These are phyloP conservation scores for Mortierella sp. DNA, from an alignment of 371 early-diverging fungal species.

Conservation along the genomic window DNA sequence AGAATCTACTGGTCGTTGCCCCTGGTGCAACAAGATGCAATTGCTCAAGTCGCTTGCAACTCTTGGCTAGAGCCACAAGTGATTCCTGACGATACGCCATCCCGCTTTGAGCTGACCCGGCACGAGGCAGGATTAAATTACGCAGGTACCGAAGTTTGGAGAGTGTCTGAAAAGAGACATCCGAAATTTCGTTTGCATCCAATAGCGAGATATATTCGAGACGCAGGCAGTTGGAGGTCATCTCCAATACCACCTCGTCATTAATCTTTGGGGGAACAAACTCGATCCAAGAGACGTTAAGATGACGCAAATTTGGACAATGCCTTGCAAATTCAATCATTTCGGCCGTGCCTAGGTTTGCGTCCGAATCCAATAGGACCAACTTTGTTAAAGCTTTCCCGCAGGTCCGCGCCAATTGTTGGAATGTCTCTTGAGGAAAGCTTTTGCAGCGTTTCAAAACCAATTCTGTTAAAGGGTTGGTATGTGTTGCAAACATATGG, in stretches of 20 bases:
- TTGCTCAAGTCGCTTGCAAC: constrained; percentile 51
- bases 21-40: constrained; percentile 54
- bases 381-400: constrained; percentile 55
- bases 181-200: constrained; percentile 57
- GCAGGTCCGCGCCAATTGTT: constrained; percentile 47
- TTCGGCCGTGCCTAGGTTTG: constrained; percentile 36
- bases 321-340: constrained; percentile 51
- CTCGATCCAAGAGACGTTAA: constrained; percentile 56
- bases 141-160: constrained; percentile 53
- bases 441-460: constrained; percentile 55
- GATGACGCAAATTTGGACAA: constrained; percentile 52
- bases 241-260: constrained; percentile 47
- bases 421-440: constrained; percentile 51
- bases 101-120: constrained; percentile 41
- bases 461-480: constrained; percentile 53
- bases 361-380: constrained; percentile 53
- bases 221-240: constrained; percentile 40
- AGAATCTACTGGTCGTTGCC: constrained; percentile 54
- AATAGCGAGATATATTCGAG: constrained; percentile 55
- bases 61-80: constrained; percentile 47
- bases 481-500: constrained; percentile 49
- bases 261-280: constrained; percentile 48
- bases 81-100: constrained; percentile 53
- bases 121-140: constrained; percentile 51
- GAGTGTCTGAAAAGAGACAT: constrained; percentile 53